Evolutionary conservation across 345 rosid species (phyloP).

Genomic region (Sonneratia alba): DNA sequence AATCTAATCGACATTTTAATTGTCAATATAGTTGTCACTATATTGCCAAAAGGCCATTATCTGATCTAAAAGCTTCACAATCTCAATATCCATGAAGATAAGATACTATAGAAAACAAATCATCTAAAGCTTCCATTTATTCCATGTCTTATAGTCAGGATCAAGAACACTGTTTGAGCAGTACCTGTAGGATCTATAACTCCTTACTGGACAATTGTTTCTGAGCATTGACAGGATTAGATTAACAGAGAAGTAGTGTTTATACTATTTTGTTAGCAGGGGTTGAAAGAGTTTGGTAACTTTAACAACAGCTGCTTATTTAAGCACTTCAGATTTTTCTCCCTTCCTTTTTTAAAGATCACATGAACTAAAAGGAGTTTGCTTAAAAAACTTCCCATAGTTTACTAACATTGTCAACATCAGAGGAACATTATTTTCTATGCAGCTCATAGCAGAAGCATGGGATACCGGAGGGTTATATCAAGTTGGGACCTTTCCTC

Average conservation of each 20-base stretch:
- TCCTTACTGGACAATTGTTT: neutral
- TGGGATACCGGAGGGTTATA: conserved; percentile 97
- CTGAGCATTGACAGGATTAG: neutral
- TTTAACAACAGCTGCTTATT: neutral
- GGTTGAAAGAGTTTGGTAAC: neutral
- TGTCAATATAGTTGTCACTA: no score
- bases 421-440: conserved; percentile 11
- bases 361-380: neutral
- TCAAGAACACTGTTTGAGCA: neutral
- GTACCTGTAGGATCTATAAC: neutral
- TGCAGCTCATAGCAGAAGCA: conserved; percentile 93
- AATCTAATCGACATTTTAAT: no score
- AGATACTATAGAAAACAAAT: neutral
- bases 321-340: neutral
- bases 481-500: conserved; percentile 95
- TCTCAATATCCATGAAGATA: neutral
- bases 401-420: neutral
- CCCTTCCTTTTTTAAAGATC: neutral
- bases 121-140: neutral
- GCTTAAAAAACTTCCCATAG: neutral
- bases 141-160: neutral
- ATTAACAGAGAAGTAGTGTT: neutral
- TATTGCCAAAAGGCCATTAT: neutral
- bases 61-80: neutral
- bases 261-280: neutral